Conservation (phyloP, 2,329 filamentous ascomycete species). For the Lasiodiplodia citricola region DNA sequence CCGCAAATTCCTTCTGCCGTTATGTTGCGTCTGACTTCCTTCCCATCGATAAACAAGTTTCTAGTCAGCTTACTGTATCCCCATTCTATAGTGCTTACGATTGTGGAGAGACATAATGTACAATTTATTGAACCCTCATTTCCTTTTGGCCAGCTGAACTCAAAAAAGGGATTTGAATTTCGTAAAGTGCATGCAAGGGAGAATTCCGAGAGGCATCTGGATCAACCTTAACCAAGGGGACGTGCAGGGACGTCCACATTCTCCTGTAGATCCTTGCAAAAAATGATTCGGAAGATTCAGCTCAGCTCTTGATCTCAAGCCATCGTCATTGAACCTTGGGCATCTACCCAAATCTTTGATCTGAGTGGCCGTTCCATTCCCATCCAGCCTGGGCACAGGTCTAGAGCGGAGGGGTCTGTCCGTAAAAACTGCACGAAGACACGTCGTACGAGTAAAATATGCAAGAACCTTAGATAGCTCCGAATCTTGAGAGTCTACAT, state of each 20-base stretch:
- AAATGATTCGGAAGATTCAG: neutral
- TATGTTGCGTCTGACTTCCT: neutral
- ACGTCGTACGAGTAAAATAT: too few species aligned
- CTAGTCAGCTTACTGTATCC: slow-evolving; percentile 13
- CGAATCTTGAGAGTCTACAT: too few species aligned
- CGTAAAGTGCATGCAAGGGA: neutral
- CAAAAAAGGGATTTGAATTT: neutral
- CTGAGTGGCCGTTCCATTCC: neutral
- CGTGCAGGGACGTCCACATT: too few species aligned
- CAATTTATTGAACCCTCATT: neutral
- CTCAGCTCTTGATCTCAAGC: neutral
- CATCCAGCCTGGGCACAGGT: neutral
- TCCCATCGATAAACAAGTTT: neutral
- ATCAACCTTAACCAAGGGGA: neutral
- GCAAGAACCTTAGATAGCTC: too few species aligned
- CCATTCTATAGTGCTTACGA: neutral
- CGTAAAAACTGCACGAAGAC: too few species aligned
- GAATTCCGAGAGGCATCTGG: neutral
- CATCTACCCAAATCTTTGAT: neutral
- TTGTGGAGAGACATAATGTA: neutral
- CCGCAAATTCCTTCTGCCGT: slow-evolving; percentile 6
- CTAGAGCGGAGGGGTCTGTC: neutral
- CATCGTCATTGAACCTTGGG: neutral
- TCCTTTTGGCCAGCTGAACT: neutral
- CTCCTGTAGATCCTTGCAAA: too few species aligned